Evolutionary conservation across 202 grass and related monocot species (phyloP).

Genomic region (Saccharum hybrid): DNA sequence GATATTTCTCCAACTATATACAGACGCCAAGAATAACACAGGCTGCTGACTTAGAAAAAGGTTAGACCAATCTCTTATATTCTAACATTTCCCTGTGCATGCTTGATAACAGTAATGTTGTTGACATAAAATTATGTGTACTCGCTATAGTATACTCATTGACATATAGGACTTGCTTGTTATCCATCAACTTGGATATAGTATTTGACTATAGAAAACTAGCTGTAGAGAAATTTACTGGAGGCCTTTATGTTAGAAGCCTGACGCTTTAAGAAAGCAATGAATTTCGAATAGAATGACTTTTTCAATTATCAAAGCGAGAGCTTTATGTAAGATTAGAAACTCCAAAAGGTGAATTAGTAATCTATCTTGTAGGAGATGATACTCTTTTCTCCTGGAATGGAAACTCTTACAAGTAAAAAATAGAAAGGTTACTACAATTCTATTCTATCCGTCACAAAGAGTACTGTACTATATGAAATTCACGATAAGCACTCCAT

Average conservation of each 20-base stretch:
- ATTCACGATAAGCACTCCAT: background rate
- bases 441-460: background rate
- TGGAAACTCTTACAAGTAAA: background rate
- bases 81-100: background rate
- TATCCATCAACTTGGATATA: background rate
- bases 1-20: background rate
- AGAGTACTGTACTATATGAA: too few relatives aligned
- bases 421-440: background rate
- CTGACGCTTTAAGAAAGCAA: too few relatives aligned
- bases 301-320: background rate
- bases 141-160: background rate
- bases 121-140: too few relatives aligned
- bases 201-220: background rate
- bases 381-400: background rate
- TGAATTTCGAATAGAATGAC: too few relatives aligned
- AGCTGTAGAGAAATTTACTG: too few relatives aligned
- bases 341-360: background rate
- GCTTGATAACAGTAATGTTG: background rate
- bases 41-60: background rate
- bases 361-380: background rate
- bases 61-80: background rate
- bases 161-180: background rate
- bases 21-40: background rate
- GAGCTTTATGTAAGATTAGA: background rate
- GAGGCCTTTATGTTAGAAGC: too few relatives aligned